phyloP scores from a whole-genome alignment of 169 alveolate genomes.

The Babesia microti region DNA sequence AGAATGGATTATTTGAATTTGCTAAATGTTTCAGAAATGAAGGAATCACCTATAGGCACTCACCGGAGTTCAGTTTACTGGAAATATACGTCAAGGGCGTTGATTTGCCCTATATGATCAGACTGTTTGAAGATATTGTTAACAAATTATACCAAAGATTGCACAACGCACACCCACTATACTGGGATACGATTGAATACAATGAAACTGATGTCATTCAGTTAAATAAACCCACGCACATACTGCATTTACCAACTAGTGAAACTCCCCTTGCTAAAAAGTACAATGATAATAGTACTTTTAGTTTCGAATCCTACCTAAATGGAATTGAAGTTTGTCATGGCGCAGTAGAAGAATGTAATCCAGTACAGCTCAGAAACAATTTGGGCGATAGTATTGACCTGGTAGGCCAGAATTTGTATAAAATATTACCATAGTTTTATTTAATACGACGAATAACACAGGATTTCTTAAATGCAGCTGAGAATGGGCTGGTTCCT shows the following conservation, averaged over 20 bases:
- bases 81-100: constrained; percentile 87
- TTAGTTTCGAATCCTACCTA: constrained; percentile 94
- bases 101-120: constrained; percentile 84
- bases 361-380: constrained; percentile 90
- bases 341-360: constrained; percentile 97
- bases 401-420: no score
- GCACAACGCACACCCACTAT: constrained; percentile 93
- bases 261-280: constrained; percentile 24
- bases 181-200: constrained; percentile 72
- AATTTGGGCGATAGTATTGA: no score
- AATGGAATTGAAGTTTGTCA: constrained; percentile 92
- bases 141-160: no score
- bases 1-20: constrained; percentile 79
- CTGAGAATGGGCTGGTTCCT: constrained; percentile 91
- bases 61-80: constrained; percentile 85
- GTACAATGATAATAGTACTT: constrained; percentile 15
- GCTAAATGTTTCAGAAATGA: constrained; percentile 91
- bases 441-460: no score
- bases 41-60: constrained; percentile 78
- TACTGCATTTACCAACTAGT: constrained; percentile 23
- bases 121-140: constrained; percentile 74
- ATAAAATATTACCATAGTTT: no score
- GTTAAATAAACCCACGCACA: constrained; percentile 33
- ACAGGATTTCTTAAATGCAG: constrained; percentile 79
- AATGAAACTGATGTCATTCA: constrained; percentile 29